Percentiles rank a stretch among this genome's conserved stretches.
phyloP scores from a whole-genome alignment of 208 protist genomes.

The Acanthamoeba healyi region DNA sequence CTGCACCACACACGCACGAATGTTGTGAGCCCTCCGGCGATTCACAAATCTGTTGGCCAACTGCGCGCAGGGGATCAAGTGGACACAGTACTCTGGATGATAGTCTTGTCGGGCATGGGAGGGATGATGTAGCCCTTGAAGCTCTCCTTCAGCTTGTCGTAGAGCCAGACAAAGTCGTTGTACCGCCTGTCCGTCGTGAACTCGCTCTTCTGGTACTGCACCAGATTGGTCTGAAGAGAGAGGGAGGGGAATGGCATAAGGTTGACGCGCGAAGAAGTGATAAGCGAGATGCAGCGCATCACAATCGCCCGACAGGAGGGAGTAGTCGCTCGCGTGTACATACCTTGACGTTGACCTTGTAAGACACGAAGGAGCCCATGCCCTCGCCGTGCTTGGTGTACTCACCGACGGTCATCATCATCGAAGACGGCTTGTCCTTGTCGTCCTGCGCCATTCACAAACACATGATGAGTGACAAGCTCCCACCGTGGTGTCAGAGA shows the following conservation, averaged over 20 bases:
- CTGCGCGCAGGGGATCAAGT: background rate
- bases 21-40: too few relatives aligned
- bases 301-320: too few relatives aligned
- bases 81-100: conserved; percentile 43
- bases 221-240: conserved; percentile 17
- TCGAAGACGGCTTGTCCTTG: background rate
- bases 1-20: background rate
- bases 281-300: too few relatives aligned
- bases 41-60: too few relatives aligned
- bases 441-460: background rate
- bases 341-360: conserved; percentile 72
- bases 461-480: background rate
- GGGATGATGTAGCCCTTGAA: conserved; percentile 75
- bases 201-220: conserved; percentile 62
- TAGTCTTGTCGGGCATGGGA: conserved; percentile 71
- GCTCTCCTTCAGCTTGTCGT: conserved; percentile 52
- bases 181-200: conserved; percentile 65
- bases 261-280: too few relatives aligned
- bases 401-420: conserved; percentile 65
- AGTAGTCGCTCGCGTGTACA: too few relatives aligned
- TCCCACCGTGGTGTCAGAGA: background rate
- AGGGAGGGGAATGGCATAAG: background rate
- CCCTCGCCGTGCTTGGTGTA: conserved; percentile 74
- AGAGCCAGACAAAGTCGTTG: conserved; percentile 73
- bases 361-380: conserved; percentile 56